phyloP scores from a whole-genome alignment of 2,329 filamentous ascomycete species.

The Paraphoma sp. region DNA sequence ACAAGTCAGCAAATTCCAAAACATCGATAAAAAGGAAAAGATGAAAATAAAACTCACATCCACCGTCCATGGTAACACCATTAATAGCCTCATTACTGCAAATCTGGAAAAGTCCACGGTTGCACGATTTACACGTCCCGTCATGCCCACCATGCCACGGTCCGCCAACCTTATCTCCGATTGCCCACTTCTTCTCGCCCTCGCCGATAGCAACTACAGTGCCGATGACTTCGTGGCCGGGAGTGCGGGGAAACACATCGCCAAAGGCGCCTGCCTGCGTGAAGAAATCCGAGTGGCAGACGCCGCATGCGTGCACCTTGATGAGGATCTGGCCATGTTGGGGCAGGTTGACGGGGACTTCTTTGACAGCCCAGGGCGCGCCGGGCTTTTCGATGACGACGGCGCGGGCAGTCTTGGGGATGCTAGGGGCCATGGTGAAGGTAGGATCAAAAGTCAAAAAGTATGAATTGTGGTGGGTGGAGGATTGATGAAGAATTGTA shows the following conservation, averaged over 20 bases:
- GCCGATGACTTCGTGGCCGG: conserved; percentile 77
- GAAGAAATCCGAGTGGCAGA: conserved; percentile 69
- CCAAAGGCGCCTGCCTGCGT: conserved; percentile 36
- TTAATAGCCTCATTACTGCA: conserved; percentile 70
- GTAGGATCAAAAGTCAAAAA: neutral
- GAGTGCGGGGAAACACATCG: conserved; percentile 60
- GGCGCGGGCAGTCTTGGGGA: conserved; percentile 71
- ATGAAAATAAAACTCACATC: conserved; percentile 56
- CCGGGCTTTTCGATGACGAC: conserved; percentile 64
- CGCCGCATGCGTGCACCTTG: conserved; percentile 74
- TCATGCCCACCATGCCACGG: conserved; percentile 75
- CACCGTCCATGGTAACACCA: conserved; percentile 70
- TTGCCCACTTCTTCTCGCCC: conserved; percentile 63
- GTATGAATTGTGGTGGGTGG: neutral
- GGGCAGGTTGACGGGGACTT: conserved; percentile 65
- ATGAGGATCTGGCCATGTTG: conserved; percentile 67
- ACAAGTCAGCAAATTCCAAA: neutral
- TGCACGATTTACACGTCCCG: conserved; percentile 67
- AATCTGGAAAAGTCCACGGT: conserved; percentile 70
- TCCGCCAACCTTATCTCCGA: conserved; percentile 72
- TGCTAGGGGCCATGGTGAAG: conserved; percentile 25
- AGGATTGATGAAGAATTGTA: neutral
- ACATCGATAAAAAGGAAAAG: too few species aligned
- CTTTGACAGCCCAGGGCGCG: conserved; percentile 63
- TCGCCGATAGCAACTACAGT: conserved; percentile 68